Evolutionary conservation across 805 yeast genomes (phyloP).

Genomic region (Nakazawaea siamensis): DNA sequence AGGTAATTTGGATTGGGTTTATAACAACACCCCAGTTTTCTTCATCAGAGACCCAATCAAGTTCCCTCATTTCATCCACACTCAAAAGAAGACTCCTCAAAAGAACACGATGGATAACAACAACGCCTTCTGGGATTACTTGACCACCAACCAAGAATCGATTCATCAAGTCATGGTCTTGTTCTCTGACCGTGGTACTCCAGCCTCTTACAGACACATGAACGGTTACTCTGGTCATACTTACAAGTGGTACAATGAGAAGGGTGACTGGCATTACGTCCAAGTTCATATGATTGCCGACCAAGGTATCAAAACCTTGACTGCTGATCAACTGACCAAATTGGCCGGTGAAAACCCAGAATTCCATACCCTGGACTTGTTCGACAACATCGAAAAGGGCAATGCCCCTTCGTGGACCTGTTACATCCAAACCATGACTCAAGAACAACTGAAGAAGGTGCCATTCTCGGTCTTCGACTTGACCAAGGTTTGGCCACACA

Average conservation of each 20-base stretch:
- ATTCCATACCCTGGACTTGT: conserved; percentile 71
- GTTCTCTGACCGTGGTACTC: conserved; percentile 80
- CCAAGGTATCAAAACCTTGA: conserved; percentile 42
- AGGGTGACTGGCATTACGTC: conserved; percentile 72
- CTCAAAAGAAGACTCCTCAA: conserved; percentile 81
- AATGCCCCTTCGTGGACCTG: conserved; percentile 80
- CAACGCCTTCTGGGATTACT: conserved; percentile 75
- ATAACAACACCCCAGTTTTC: conserved; percentile 81
- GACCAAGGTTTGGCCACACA: conserved; percentile 90
- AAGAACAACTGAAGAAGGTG: conserved; percentile 63
- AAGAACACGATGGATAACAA: conserved; percentile 74
- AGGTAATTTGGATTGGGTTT: conserved; percentile 79
- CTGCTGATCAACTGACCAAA: conserved; percentile 59
- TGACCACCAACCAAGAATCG: conserved; percentile 65
- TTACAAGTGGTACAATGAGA: conserved; percentile 68
- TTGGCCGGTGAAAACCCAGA: conserved; percentile 77
- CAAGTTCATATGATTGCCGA: conserved; percentile 68
- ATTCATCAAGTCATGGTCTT: conserved; percentile 66
- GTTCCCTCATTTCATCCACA: conserved; percentile 83
- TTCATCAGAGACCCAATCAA: conserved; percentile 80
- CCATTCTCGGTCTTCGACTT: conserved; percentile 83
- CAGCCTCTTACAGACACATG: conserved; percentile 68
- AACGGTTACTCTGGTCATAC: conserved; percentile 82
- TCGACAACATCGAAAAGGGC: conserved; percentile 69
- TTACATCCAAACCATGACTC: conserved; percentile 81